Evolutionary conservation across 1,284 basidiomycete species (phyloP).

Genomic region (Sphagnurus paluster): DNA sequence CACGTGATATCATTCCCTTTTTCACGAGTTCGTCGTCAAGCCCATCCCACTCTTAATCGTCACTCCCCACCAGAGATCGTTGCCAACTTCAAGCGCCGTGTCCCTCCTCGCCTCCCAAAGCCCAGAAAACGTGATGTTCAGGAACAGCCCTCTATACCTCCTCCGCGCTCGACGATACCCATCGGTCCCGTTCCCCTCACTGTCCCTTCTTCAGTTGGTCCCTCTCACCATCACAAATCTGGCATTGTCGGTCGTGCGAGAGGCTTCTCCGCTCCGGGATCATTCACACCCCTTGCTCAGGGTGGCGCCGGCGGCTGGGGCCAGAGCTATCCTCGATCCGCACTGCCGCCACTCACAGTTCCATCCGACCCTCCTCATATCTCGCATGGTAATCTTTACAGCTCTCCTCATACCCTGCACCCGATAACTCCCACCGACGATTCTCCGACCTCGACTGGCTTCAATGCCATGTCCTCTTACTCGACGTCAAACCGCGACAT

Average conservation of each 20-base stretch:
- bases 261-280: conserved; percentile 78
- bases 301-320: conserved; percentile 56
- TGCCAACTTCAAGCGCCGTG: conserved; percentile 88
- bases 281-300: conserved; percentile 68
- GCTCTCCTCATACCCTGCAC: conserved; percentile 58
- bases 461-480: conserved; percentile 54
- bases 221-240: conserved; percentile 43
- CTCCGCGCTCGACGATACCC: conserved; percentile 69
- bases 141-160: conserved; percentile 60
- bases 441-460: conserved; percentile 55
- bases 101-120: conserved; percentile 86
- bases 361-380: conserved; percentile 67
- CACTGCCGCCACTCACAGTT: conserved; percentile 78
- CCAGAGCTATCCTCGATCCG: conserved; percentile 59
- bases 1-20: conserved; percentile 13
- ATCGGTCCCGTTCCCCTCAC: conserved; percentile 63
- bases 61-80: conserved; percentile 85
- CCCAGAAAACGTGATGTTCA: conserved; percentile 73
- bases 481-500: conserved; percentile 42
- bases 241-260: conserved; percentile 59
- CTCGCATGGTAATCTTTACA: conserved; percentile 58
- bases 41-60: conserved; percentile 85
- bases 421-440: conserved; percentile 68
- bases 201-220: conserved; percentile 45
- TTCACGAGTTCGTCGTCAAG: conserved; percentile 38